phyloP scores from a whole-genome alignment of 179 eudicot species.

The Amaranthus tricolor region DNA sequence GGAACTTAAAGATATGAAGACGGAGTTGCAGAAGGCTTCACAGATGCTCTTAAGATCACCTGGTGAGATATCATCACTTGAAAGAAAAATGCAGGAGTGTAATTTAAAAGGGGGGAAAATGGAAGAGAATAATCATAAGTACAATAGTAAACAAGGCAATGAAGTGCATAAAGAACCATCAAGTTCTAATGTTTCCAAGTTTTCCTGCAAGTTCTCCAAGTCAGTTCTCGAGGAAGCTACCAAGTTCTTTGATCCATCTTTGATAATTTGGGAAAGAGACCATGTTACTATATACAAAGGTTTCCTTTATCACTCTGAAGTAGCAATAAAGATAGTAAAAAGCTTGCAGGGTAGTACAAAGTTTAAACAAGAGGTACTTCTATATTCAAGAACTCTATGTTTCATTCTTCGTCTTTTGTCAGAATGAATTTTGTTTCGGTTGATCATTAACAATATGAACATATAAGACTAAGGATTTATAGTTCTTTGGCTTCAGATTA shows the following conservation, averaged over 20 bases:
- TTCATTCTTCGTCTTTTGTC: too few species aligned
- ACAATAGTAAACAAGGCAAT: constrained; percentile 52
- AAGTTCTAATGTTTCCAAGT: constrained; percentile 26
- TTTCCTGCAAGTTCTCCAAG: constrained; percentile 50
- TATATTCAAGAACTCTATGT: neutral
- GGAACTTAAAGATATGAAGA: neutral
- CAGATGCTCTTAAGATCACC: neutral
- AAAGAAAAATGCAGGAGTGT: neutral
- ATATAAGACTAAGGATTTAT: too few species aligned
- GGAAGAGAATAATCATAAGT: constrained; percentile 30
- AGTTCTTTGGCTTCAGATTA: too few species aligned
- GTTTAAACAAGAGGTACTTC: constrained; percentile 72
- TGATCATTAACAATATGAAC: too few species aligned
- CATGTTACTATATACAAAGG: constrained; percentile 64
- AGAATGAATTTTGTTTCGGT: too few species aligned
- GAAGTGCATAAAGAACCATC: constrained; percentile 42
- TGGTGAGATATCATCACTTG: constrained; percentile 5
- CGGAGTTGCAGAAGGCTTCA: neutral
- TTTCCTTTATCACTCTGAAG: constrained; percentile 56
- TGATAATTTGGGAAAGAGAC: constrained; percentile 84
- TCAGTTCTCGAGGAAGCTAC: constrained; percentile 67
- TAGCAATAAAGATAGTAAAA: constrained; percentile 63
- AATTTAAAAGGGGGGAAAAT: neutral
- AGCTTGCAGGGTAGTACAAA: constrained; percentile 70
- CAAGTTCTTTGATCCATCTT: constrained; percentile 38